Evolutionary conservation across 495 filamentous ascomycete species (phyloP).

Genomic region (Daldinia vernicosa): DNA sequence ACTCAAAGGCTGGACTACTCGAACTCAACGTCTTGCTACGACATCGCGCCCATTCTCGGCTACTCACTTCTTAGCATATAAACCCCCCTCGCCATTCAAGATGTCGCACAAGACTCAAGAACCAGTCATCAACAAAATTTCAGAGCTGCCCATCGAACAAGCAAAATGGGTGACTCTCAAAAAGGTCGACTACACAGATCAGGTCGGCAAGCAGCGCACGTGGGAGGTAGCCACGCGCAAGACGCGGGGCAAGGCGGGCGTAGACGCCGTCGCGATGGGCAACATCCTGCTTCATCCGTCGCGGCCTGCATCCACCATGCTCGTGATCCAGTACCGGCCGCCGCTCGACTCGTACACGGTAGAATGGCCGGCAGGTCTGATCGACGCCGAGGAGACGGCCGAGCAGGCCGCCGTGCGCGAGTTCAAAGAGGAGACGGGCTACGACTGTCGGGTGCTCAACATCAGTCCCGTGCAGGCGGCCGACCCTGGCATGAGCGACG

Average conservation of each 20-base stretch:
- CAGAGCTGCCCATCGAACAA: conserved; percentile 54
- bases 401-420: conserved; percentile 84
- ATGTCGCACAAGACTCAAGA: conserved; percentile 49
- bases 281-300: conserved; percentile 62
- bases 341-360: conserved; percentile 79
- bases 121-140: conserved; percentile 57
- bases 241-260: conserved; percentile 58
- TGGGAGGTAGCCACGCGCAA: conserved; percentile 66
- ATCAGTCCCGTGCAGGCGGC: conserved; percentile 51
- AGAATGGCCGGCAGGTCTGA: conserved; percentile 84
- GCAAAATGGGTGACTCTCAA: conserved; percentile 63
- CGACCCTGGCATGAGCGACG: conserved; percentile 78
- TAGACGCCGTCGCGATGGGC: conserved; percentile 66
- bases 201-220: conserved; percentile 57
- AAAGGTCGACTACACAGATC: conserved; percentile 61
- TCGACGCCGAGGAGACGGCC: conserved; percentile 80
- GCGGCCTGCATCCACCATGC: conserved; percentile 56
- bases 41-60: background rate
- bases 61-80: background rate
- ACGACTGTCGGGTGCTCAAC: conserved; percentile 53
- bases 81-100: background rate
- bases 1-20: background rate
- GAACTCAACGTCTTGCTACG: background rate
- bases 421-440: conserved; percentile 91
- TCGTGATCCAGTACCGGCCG: conserved; percentile 74